These are phyloP conservation scores for Pseudevernia furfuracea DNA, from an alignment of 495 filamentous ascomycete species.

Conservation along the genomic window DNA sequence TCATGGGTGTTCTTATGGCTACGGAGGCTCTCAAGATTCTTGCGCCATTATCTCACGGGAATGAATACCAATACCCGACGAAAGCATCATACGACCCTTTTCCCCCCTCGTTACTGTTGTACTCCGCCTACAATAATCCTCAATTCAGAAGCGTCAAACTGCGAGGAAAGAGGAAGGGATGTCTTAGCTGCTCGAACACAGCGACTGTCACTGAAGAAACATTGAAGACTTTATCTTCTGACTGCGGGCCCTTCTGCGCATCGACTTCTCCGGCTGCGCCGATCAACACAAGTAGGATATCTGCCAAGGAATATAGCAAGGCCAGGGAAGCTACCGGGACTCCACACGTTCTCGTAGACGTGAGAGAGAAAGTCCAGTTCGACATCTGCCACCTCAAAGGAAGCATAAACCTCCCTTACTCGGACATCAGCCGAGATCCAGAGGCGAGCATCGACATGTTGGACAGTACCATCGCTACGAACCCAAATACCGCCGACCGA, in stretches of 20 bases:
- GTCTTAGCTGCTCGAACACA: conserved; percentile 63
- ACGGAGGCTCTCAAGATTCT: conserved; percentile 83
- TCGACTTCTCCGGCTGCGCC: conserved; percentile 33
- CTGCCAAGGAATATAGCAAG: conserved; percentile 46
- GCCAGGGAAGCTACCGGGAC: conserved; percentile 19
- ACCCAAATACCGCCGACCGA: conserved; percentile 8
- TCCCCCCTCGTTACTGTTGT: conserved; percentile 47
- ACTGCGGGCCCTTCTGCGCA: conserved; percentile 79
- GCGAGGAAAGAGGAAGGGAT: conserved; percentile 55
- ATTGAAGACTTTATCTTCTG: conserved; percentile 54
- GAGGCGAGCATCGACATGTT: background rate
- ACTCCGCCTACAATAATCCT: conserved; percentile 61
- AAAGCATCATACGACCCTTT: conserved; percentile 32
- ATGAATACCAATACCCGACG: background rate
- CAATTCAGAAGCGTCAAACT: conserved; percentile 69
- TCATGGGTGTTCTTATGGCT: conserved; percentile 90
- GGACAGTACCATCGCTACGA: background rate
- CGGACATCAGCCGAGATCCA: conserved; percentile 38
- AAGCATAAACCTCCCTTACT: conserved; percentile 73
- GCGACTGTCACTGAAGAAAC: conserved; percentile 54
- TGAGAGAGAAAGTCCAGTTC: conserved; percentile 76
- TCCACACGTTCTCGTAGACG: conserved; percentile 63
- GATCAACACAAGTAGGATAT: conserved; percentile 50
- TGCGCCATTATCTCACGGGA: conserved; percentile 23
- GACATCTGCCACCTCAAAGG: conserved; percentile 66